Base-by-base conservation (phyloP, 140 eudicot genomes). In the Anethum foeniculum region DNA sequence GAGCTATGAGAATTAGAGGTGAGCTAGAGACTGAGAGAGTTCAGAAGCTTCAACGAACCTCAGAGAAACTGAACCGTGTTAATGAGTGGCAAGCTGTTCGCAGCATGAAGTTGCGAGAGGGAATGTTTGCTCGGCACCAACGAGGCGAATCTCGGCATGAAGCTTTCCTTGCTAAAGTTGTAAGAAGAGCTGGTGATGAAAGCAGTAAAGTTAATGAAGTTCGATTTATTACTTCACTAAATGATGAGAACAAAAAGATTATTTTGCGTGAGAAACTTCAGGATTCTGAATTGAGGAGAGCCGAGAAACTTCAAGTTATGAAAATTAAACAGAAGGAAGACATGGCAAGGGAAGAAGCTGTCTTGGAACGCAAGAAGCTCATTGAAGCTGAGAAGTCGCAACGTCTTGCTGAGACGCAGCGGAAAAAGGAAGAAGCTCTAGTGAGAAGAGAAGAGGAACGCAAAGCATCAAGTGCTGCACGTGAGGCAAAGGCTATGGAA, bases 381-480 rank as follows among this genome's bases (percentile, higher is more conserved):
- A 88, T 90, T 72, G 98, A 94, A 88, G 96, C 97, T 19, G 98
- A 94, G 77, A 94, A 94, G 85, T 79, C 92, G 90, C 97, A 92
- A 85, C 91, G 97, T 9, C 90, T 92, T 82, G 98, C 91, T 3
- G 98, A 92, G 85, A 94, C 89, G 46, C 98, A 94, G 77, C 85
- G 91, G 74, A 94, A 88, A 77, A 94, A 94, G 87, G 98, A 92
- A 89, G 98, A 90, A 87, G 98, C 98, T 79, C 93, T 86, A 60
- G 81, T 90, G 65, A 92, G 98, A 92, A 82, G 97, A 83, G 98
- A 94, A 82, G 98, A 94, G 82, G 98, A 94, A 82, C 84, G 98
- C 28, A 94, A 92, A 82, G 98, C 98, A 32, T 94, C 98, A 44
- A 94, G 96, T 89, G 96, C 96, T n/a, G 98, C 98, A 41, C 97